Percentiles rank a stretch among this genome's conserved stretches.
Evolutionary conservation across 129 eudicot genomes (phyloP).

Genomic region (Helichrysum umbraculigerum): DNA sequence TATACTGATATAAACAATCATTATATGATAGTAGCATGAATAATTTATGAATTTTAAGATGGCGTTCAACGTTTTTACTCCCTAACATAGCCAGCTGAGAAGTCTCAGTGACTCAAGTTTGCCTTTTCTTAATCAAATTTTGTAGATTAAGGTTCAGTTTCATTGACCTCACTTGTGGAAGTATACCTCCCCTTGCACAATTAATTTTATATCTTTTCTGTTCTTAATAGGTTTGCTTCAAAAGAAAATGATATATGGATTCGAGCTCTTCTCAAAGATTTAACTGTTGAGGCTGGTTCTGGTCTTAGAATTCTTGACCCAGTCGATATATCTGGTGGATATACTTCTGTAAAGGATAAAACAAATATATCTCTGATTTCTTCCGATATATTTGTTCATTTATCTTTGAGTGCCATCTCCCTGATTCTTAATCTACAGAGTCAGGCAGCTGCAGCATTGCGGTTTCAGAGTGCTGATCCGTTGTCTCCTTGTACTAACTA

Average conservation of each 20-base stretch:
- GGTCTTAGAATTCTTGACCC: slow-evolving; percentile 94
- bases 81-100: too few species aligned
- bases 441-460: slow-evolving; percentile 76
- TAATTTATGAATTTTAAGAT: too few species aligned
- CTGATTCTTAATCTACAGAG: slow-evolving; percentile 87
- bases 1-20: too few species aligned
- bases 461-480: slow-evolving; percentile 81
- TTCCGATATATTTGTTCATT: slow-evolving; percentile 76
- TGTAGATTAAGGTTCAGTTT: not conserved
- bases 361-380: slow-evolving; percentile 79
- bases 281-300: slow-evolving; percentile 94
- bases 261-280: slow-evolving; percentile 80
- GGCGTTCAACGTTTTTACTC: too few species aligned
- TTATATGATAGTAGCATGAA: too few species aligned
- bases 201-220: not conserved
- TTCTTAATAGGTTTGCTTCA: slow-evolving; percentile 71
- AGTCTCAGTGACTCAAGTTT: too few species aligned
- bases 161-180: not conserved
- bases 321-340: slow-evolving; percentile 92
- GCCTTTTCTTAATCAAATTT: too few species aligned
- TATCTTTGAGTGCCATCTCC: slow-evolving; percentile 82
- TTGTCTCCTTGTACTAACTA: slow-evolving; percentile 83
- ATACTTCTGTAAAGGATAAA: slow-evolving; percentile 91
- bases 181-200: not conserved
- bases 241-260: slow-evolving; percentile 95